A percentile compares a stretch with the other conserved stretches of the same genome.
Evolutionary conservation across 345 rosid genomes (phyloP).

Genomic region (Populus tremula): DNA sequence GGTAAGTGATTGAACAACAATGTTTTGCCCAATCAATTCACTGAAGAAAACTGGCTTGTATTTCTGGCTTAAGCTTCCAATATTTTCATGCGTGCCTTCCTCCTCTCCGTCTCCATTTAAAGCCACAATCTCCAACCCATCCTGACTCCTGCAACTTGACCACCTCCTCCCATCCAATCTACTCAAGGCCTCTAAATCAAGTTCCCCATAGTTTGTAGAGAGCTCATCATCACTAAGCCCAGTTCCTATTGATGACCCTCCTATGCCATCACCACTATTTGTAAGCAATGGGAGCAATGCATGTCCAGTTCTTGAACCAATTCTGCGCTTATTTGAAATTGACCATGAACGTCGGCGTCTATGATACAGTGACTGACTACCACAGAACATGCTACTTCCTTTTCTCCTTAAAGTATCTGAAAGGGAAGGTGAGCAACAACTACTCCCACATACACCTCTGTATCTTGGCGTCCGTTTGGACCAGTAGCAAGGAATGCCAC

Average conservation of each 20-base stretch:
- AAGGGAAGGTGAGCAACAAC: slow-evolving; percentile 87
- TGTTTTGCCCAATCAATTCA: slow-evolving; percentile 86
- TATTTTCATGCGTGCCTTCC: slow-evolving; percentile 57
- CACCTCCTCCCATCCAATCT: slow-evolving; percentile 96
- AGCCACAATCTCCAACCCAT: slow-evolving; percentile 63
- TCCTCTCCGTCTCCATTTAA: slow-evolving; percentile 63
- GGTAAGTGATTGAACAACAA: slow-evolving; percentile 76
- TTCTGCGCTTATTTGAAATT: slow-evolving; percentile 43
- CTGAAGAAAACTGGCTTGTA: slow-evolving; percentile 79
- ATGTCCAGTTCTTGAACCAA: slow-evolving; percentile 59
- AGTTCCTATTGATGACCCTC: slow-evolving; percentile 73
- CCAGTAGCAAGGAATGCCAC: slow-evolving; percentile 97
- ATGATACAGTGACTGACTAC: slow-evolving; percentile 58
- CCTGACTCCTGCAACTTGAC: slow-evolving; percentile 93
- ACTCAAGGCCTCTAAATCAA: slow-evolving; percentile 94
- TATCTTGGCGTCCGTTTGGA: slow-evolving; percentile 72
- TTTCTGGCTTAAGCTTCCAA: slow-evolving; percentile 77
- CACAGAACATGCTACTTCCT: slow-evolving; percentile 81
- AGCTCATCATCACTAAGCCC: slow-evolving; percentile 84
- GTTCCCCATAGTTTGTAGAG: slow-evolving; percentile 86
- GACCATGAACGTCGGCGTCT: slow-evolving; percentile 50
- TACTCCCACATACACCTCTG: slow-evolving; percentile 65
- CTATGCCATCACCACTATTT: slow-evolving; percentile 55
- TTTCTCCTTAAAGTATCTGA: slow-evolving; percentile 84
- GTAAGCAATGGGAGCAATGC: slow-evolving; percentile 80